phyloP scores from a whole-genome alignment of 495 filamentous ascomycete genomes.

The Penicillium nucicola region DNA sequence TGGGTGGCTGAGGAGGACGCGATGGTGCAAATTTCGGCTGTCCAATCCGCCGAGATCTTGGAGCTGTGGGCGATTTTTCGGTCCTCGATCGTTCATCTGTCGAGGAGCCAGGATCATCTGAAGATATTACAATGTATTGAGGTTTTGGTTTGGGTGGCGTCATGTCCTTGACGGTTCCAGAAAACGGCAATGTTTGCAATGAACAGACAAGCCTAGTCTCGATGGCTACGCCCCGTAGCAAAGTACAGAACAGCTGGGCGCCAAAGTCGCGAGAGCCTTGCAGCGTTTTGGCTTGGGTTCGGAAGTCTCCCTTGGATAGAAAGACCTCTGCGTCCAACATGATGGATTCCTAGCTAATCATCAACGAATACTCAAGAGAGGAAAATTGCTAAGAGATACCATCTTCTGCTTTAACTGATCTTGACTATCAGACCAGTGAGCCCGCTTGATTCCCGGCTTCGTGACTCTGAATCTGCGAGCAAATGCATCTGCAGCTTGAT shows the following conservation, averaged over 20 bases:
- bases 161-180: conserved; percentile 51
- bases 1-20: conserved; percentile 10
- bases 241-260: conserved; percentile 82
- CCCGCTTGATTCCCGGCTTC: conserved; percentile 62
- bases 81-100: conserved; percentile 21
- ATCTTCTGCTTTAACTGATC: conserved; percentile 56
- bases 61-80: conserved; percentile 11
- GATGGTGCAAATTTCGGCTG: conserved; percentile 40
- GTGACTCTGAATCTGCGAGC: conserved; percentile 64
- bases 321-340: conserved; percentile 38
- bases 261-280: conserved; percentile 85
- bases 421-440: conserved; percentile 68
- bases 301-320: conserved; percentile 67
- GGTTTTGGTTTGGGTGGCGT: conserved; percentile 36
- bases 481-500: conserved; percentile 66
- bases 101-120: conserved; percentile 33
- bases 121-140: conserved; percentile 37
- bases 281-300: conserved; percentile 58
- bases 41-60: conserved; percentile 36
- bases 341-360: conserved; percentile 28
- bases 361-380: not conserved
- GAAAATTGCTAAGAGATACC: conserved; percentile 15
- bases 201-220: conserved; percentile 91
- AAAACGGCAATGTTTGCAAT: conserved; percentile 77
- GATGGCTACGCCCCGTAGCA: conserved; percentile 74